Percentiles rank a stretch among this genome's conserved stretches.
phyloP scores from a whole-genome alignment of 257 asterid genomes.

The Paulownia fortunei region DNA sequence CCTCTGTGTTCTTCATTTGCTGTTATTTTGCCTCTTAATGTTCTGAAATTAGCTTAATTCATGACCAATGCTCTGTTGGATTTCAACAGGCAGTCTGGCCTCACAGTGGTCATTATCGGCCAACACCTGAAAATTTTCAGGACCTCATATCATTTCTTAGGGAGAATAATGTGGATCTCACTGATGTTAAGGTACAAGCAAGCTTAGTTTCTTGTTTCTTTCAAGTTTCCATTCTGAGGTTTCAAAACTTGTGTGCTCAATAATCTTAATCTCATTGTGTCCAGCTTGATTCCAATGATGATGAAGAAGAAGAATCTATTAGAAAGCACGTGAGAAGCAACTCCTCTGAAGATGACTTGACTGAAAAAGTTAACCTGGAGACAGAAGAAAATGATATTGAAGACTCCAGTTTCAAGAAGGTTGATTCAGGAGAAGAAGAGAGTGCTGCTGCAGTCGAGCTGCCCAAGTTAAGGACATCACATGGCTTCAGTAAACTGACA shows the following conservation, averaged over 20 bases:
- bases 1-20: not conserved
- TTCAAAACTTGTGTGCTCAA: slow-evolving; percentile 27
- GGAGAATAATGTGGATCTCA: slow-evolving; percentile 73
- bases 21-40: not conserved
- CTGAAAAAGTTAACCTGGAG: slow-evolving; percentile 42
- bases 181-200: slow-evolving; percentile 68
- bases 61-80: not conserved
- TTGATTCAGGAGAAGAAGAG: slow-evolving; percentile 35
- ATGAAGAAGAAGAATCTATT: slow-evolving; percentile 57
- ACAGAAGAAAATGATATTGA: slow-evolving; percentile 37
- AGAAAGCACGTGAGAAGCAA: slow-evolving; percentile 56
- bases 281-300: slow-evolving; percentile 72
- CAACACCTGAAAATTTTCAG: slow-evolving; percentile 85
- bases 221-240: not conserved
- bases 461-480: slow-evolving; percentile 30
- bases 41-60: not conserved
- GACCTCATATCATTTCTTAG: slow-evolving; percentile 69
- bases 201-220: not conserved
- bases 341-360: slow-evolving; percentile 75
- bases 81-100: slow-evolving; percentile 93
- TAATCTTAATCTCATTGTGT: slow-evolving; percentile 2
- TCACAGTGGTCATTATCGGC: slow-evolving; percentile 94
- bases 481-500: slow-evolving; percentile 40
- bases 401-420: slow-evolving; percentile 33
- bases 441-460: slow-evolving; percentile 24